Evolutionary conservation across 2,329 filamentous ascomycete genomes (phyloP), one percentile per base, ranked within the genome.

Genomic region (Claviceps paspali): DNA sequence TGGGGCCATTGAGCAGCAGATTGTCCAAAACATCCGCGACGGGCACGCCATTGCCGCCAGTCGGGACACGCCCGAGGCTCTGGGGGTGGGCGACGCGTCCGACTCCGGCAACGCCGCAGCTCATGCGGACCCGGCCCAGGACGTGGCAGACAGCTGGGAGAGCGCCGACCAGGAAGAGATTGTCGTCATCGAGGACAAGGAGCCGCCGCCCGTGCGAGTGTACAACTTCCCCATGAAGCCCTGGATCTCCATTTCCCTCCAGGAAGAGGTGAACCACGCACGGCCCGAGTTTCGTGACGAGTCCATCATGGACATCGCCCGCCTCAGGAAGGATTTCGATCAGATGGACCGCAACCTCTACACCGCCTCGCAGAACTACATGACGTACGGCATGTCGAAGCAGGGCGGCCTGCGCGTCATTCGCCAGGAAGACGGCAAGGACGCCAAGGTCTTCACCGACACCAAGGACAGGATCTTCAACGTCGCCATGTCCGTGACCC

Each of bases 201-300:
- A 75, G 36, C 59, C 73, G 4, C 63, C 68, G 32, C 68, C 76
- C 19, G 76, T 94, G 46, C 79, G 74, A 53, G 87, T 96, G 33
- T 91, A 83, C 64, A 93, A 93, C 57, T 94, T 98, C 57, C 91
- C 91, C 12, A 85, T 98, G 79, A 84, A 82, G 57, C 91, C 91
- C 4, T 98, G 92, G 69, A 87, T 93, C 46, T 82, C 87, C 15
- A 91, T 98, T 52, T 77, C 74, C 10, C 73, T 96, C 49, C 66
- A 75, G 54, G 63, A 72, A 45, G 59, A 67, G 42, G 60, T 68
- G 41, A 59, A 70, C 11, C 65, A 75, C 41, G 56, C 67, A 19
- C 70, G 73, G 12, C 68, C 79, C 3, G 61, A 68, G 35, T 79
- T 96, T 56, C 78, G 80, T 27, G 76, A 84, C 40, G 81, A 88